phyloP scores from a whole-genome alignment of 75 land plant species.

The Cunninghamia lanceolata region DNA sequence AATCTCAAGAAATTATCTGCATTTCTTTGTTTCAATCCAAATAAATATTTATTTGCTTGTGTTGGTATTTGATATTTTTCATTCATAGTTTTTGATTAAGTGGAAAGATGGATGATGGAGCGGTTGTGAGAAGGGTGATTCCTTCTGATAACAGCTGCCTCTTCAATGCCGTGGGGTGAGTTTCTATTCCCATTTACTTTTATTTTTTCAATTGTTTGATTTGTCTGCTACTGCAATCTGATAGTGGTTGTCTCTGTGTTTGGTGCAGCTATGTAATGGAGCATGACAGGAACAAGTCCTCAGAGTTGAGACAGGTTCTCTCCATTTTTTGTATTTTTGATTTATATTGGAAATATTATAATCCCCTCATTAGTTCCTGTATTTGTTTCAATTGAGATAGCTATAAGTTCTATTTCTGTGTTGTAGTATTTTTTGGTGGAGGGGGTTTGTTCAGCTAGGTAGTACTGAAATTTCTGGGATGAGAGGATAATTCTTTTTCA shows the following conservation, averaged over 20 bases:
- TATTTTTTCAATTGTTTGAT: background rate
- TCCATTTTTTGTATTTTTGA: background rate
- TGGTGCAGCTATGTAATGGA: constrained; percentile 94
- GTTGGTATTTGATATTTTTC: background rate
- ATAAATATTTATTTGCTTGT: too few species aligned
- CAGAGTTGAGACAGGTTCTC: constrained; percentile 88
- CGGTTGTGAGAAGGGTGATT: constrained; percentile 81
- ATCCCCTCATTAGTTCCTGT: background rate
- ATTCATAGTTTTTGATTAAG: background rate
- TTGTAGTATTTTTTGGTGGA: background rate
- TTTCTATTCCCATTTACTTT: background rate
- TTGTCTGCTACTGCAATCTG: background rate
- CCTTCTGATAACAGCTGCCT: constrained; percentile 99
- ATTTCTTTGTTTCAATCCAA: background rate
- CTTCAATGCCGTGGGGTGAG: constrained; percentile 97
- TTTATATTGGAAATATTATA: background rate
- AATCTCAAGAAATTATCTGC: background rate
- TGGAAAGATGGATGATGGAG: constrained; percentile 37
- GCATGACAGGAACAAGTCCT: constrained; percentile 73
- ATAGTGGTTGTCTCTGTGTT: constrained; percentile 1
- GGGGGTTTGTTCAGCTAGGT: background rate
- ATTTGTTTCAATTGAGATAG: background rate
- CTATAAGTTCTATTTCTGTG: background rate
- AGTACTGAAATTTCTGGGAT: background rate
- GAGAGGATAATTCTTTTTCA: background rate